Percentiles rank a stretch among this genome's conserved stretches.
phyloP scores from a whole-genome alignment of 176 grass and related monocot species.

The Juncus inflexus region DNA sequence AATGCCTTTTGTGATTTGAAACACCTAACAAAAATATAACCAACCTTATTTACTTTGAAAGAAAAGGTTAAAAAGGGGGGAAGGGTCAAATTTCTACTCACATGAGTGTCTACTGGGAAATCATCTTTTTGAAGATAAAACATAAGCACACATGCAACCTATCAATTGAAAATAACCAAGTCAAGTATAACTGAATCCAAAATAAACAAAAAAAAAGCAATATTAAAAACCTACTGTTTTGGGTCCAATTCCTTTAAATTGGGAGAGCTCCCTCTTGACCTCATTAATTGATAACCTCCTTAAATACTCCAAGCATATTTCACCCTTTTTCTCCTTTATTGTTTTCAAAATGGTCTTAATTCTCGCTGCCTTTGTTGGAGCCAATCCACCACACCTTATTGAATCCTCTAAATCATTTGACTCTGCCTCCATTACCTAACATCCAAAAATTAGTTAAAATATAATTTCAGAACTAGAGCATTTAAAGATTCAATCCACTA shows the following conservation, averaged over 20 bases:
- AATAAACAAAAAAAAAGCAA: not conserved
- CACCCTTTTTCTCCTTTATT: conserved; percentile 50
- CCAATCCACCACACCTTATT: conserved; percentile 71
- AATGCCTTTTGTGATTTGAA: conserved; percentile 70
- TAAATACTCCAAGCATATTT: conserved; percentile 78
- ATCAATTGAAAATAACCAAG: conserved; percentile 18
- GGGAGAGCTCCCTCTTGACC: conserved; percentile 73
- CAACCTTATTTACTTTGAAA: not conserved
- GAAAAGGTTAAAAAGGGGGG: not conserved
- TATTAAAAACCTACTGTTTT: conserved; percentile 52
- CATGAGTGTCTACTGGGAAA: conserved; percentile 94
- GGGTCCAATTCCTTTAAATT: conserved; percentile 83
- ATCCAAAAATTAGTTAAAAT: not conserved
- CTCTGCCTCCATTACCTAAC: conserved; percentile 56
- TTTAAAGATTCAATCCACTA: not conserved
- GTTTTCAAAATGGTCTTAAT: conserved; percentile 58
- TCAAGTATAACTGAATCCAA: not conserved
- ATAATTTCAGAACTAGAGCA: not conserved
- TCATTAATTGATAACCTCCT: conserved; percentile 45
- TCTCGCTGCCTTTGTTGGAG: conserved; percentile 62
- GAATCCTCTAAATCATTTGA: conserved; percentile 55
- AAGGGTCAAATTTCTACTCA: conserved; percentile 27
- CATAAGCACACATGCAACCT: conserved; percentile 88
- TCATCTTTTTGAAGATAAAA: conserved; percentile 88
- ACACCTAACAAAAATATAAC: conserved; percentile 54